Base-by-base conservation (phyloP, 2,329 filamentous ascomycete genomes). In the Cercospora sp. region DNA sequence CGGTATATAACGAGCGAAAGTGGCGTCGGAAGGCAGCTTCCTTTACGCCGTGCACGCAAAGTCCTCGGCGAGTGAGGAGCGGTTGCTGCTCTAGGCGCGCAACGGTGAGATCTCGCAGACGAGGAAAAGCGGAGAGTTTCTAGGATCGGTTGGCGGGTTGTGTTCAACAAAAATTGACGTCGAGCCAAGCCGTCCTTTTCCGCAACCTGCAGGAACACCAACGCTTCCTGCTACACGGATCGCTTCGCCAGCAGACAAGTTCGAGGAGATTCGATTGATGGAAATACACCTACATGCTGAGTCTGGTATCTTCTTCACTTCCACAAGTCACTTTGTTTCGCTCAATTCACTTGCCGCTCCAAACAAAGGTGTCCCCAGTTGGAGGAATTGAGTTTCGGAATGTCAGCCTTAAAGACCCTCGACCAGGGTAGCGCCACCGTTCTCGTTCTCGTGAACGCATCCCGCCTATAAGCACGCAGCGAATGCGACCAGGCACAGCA, bases 131-230 rank as follows among this genome's bases (percentile, higher is more conserved):
- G 62, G 62, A 58, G 62, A 63, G 18, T 24, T 37, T 28, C 51
- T 43, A 49, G 62, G 62, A 58, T 65, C 32, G 55, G 55, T 59
- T 34, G 51, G 62, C 62, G 49, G 62, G 30, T 63, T 24, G n/a
- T 53, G 61, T 63, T 63, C 62, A 65, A 65, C 62, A 57, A 57
- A 63, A 63, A 55, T 55, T 63, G 45, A 63, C 61, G 61, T 59
- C 61, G 61, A 63, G 45, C 61, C 61, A 57, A 58, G 62, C 62
- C 62, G 62, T 65, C 34, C 30, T 18, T 45, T 65, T 24, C 62
- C 62, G 62, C 49, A 13, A n/a, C n/a, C 55, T 65, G 49, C 62
- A 65, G 51, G 62, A 57, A 63, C 61, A 43, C 8, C 45, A 32
- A 26, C 49, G 26, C 24, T 53, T 37, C 26, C 18, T 55, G 26